Evolutionary conservation across 208 protist genomes (phyloP).

Genomic region (Leishmania major): DNA sequence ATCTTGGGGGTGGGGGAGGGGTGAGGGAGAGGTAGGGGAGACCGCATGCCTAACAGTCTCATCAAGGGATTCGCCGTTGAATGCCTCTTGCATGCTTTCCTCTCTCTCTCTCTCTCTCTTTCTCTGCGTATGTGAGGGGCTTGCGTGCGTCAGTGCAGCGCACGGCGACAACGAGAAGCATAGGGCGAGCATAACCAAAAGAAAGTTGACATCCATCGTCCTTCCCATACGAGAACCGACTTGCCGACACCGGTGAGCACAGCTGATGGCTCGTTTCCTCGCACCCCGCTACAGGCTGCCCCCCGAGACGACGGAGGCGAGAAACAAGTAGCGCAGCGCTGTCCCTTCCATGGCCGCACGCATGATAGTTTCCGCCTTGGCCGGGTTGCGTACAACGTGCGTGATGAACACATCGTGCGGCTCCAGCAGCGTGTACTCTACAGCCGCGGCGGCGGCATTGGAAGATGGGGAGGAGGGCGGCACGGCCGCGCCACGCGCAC

Average conservation of each 20-base stretch:
- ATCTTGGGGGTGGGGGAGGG: background rate
- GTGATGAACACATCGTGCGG: slow-evolving; percentile 43
- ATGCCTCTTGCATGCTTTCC: background rate
- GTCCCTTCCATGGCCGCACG: slow-evolving; percentile 43
- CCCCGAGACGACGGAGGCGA: slow-evolving; percentile 13
- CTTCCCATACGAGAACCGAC: background rate
- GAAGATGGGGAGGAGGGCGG: background rate
- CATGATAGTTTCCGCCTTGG: slow-evolving; percentile 35
- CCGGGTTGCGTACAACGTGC: slow-evolving; percentile 30
- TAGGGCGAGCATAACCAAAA: background rate
- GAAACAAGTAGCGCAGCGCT: slow-evolving; percentile 32
- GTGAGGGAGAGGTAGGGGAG: no score
- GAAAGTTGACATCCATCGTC: background rate
- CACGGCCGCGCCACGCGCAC: background rate
- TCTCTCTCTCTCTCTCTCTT: background rate
- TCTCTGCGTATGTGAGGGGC: background rate
- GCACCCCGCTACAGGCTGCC: background rate
- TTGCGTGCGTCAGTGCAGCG: background rate
- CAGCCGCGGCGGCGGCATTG: background rate
- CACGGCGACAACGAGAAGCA: background rate
- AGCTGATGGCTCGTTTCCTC: background rate
- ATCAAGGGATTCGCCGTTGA: background rate
- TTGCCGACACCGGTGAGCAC: background rate
- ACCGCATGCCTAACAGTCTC: background rate
- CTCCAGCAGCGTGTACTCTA: slow-evolving; percentile 29